These are phyloP conservation scores for Talinum fruticosum DNA, from an alignment of 148 eudicot genomes.

Conservation along the genomic window DNA sequence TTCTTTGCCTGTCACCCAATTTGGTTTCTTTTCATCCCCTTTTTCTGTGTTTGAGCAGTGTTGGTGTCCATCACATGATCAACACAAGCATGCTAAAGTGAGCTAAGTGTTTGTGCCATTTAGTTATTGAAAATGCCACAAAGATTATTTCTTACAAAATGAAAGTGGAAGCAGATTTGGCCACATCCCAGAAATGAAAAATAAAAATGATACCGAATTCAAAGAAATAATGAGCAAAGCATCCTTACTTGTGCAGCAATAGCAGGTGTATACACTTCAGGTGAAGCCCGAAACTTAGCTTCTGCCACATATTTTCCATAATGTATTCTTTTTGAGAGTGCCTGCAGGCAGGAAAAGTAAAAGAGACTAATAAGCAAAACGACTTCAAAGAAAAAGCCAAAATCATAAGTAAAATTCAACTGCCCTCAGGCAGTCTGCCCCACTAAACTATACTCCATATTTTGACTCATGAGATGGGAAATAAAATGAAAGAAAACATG, in stretches of 20 bases:
- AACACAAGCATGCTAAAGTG: too few species aligned
- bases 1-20: not conserved
- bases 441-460: not conserved
- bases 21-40: too few species aligned
- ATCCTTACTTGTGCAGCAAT: slow-evolving; percentile 60
- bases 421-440: not conserved
- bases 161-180: not conserved
- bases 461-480: too few species aligned
- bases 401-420: not conserved
- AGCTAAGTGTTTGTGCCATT: too few species aligned
- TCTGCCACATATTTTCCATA: slow-evolving; percentile 98
- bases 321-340: slow-evolving; percentile 89
- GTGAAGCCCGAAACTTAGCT: slow-evolving; percentile 83
- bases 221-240: not conserved
- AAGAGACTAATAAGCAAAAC: not conserved
- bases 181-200: not conserved
- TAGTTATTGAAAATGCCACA: too few species aligned
- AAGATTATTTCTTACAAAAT: not conserved
- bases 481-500: not conserved
- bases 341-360: slow-evolving; percentile 37
- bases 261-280: slow-evolving; percentile 67
- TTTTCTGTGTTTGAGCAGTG: too few species aligned
- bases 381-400: not conserved
- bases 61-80: too few species aligned
- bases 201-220: not conserved